Base-by-base conservation (phyloP, 305 asterid genomes). In the Striga hermonthica region DNA sequence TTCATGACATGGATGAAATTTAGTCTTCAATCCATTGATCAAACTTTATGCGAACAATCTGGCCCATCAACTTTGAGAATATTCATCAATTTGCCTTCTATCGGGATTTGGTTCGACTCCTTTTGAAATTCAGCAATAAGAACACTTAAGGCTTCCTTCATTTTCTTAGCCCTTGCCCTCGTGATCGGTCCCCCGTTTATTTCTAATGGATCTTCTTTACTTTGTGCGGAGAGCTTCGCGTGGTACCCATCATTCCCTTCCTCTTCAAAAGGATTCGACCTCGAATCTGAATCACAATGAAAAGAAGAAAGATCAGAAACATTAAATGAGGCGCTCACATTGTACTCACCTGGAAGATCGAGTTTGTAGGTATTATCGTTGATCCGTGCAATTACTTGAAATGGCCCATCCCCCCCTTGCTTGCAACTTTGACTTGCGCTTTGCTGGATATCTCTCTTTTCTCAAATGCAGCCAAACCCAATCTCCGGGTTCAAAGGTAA, bases 241-340 rank as follows among this genome's bases (percentile, higher is more conserved):
- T 40, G 45, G 45, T 40, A 1, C 9, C 45, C 3, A 40, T 40
- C 45, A 40, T 1, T 40, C 45, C 45, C 45, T 40, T 40, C 45
- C 3, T 40, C 45, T 40, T 40, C 45, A 40, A 40, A 40, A 40
- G 9, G 0, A 40, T 40, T 40, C 45, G 45, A 5, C 45, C 6
- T 40, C 3, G 9, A 40, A 40, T 40, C 45, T 40, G 45, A 40
- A 5, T 40, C 45, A 5, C 0, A 6, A 3, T 40, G 6, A 40
- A 40, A 40, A 1, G 45, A 3, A 40, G 45, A 5, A 40, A 57
- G 40, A 34, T 34, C 61, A 57, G 5, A 0, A 7, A 57, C 44
- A 57, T 57, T 57, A 7, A 57, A 57, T 34, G 47, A 11, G 8
- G 39, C 41, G 22, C 61, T 56, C 10, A 56, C 61, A 56, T 56